phyloP scores from a whole-genome alignment of 208 protist genomes.

The Tritrichomonas foetus region DNA sequence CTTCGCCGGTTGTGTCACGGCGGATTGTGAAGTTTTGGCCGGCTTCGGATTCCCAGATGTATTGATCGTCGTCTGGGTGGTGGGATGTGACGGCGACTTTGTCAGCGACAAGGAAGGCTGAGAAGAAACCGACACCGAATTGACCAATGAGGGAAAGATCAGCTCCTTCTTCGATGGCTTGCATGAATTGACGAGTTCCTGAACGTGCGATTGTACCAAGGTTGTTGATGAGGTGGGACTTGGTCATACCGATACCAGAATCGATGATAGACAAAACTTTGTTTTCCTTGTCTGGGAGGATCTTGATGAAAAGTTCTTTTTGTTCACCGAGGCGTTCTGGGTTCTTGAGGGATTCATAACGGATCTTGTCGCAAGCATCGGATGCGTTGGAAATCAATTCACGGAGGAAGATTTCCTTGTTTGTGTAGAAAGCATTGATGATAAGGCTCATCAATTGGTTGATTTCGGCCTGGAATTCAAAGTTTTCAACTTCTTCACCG shows the following conservation, averaged over 20 bases:
- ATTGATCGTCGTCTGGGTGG: constrained; percentile 56
- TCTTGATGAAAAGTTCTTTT: constrained; percentile 82
- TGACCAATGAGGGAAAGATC: constrained; percentile 98
- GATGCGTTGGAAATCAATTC: constrained; percentile 93
- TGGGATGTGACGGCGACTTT: constrained; percentile 85
- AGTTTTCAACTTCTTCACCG: background rate
- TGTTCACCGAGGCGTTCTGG: constrained; percentile 73
- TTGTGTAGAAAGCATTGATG: constrained; percentile 99
- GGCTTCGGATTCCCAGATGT: constrained; percentile 92
- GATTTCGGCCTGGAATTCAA: constrained; percentile 42
- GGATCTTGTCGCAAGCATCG: constrained; percentile 89
- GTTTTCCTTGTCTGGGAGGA: constrained; percentile 84
- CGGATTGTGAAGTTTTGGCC: constrained; percentile 92
- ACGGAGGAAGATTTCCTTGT: constrained; percentile 97
- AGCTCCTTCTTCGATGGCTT: constrained; percentile 84
- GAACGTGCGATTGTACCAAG: constrained; percentile 96
- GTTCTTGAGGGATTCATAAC: constrained; percentile 87
- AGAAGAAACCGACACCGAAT: constrained; percentile 99
- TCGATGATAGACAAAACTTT: constrained; percentile 89
- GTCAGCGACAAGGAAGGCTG: constrained; percentile 94
- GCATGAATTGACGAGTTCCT: constrained; percentile 96
- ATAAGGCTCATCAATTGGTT: constrained; percentile 69
- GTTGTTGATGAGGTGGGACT: constrained; percentile 93
- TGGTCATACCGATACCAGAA: constrained; percentile 98
- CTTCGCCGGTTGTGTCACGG: constrained; percentile 58